Conservation (phyloP, 2,329 filamentous ascomycete genomes). For the Paracoccidioides brasiliensis region DNA sequence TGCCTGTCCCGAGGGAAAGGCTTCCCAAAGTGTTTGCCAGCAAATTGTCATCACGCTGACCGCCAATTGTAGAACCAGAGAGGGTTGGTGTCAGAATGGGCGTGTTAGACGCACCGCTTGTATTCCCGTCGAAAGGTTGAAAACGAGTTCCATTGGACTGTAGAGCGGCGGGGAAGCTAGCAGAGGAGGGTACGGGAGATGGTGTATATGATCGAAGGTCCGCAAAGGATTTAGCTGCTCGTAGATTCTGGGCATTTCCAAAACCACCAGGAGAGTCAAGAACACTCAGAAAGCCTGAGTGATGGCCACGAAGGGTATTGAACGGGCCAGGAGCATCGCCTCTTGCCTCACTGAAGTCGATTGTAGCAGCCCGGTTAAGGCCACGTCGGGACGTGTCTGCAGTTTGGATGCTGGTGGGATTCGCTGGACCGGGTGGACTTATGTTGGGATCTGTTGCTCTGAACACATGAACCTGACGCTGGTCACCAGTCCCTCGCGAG, state of each 20-base stretch:
- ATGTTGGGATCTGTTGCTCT: conserved; percentile 41
- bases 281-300: conserved; percentile 69
- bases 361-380: conserved; percentile 88
- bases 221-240: conserved; percentile 91
- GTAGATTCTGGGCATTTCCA: conserved; percentile 63
- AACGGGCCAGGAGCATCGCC: conserved; percentile 61
- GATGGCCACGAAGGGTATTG: conserved; percentile 59
- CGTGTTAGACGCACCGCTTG: conserved; percentile 48
- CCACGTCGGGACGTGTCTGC: conserved; percentile 69
- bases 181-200: conserved; percentile 78
- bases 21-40: conserved; percentile 51
- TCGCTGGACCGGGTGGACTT: conserved; percentile 50
- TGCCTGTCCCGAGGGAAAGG: conserved; percentile 43
- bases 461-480: conserved; percentile 82
- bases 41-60: conserved; percentile 44
- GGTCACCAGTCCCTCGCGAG: conserved; percentile 76
- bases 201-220: conserved; percentile 91
- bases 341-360: conserved; percentile 78
- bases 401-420: conserved; percentile 50
- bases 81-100: conserved; percentile 52
- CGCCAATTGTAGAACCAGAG: conserved; percentile 34
- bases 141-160: conserved; percentile 50
- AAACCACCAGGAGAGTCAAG: conserved; percentile 59
- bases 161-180: conserved; percentile 65
- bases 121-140: conserved; percentile 42